Evolutionary conservation across 768 basidiomycete genomes (phyloP), one percentile per base, ranked within the genome.

Genomic region (Thelephora aurantiotincta): DNA sequence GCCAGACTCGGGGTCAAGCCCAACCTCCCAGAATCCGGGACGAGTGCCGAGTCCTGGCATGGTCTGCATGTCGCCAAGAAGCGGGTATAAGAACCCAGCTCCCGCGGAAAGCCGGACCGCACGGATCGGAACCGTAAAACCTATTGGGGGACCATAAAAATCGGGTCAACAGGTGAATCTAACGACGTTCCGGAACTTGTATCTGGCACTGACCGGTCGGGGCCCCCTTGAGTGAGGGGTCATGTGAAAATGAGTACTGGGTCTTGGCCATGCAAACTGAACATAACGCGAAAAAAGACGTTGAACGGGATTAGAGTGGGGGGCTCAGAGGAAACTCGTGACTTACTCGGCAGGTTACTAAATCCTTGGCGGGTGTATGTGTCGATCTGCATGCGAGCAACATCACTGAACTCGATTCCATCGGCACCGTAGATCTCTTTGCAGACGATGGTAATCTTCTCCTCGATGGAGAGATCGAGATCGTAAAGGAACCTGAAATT

Each of bases 211-310:
- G 52, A 77, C 82, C 84, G 44, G 79, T 78, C 1, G 96, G 92
- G 0, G 84, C 91, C 54, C 83, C 82, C 69, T 97, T 97, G 51
- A 87, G 72, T 54, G 80, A 80, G 6, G 92, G 83, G 58, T 99
- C 85, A 60, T 94, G 91, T 20, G 91, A 94, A 69, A 99, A 92
- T 16, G 92, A 96, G 56, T 97, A 90, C 52, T 96, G 94, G 5
- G 94, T 98, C 73, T 96, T 94, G 44, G 90, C 91, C 88, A 93
- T 89, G 67, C 90, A 94, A 61, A 94, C 91, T 83, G 54, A 47
- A 44, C 26, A 30, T 30, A 30, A 30, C 26, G 26, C n/a, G 58
- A 51, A 43, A 53, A 54, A 46, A 13, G 22, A 49, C 35, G 23
- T 52, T 14, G 14, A 46, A 43, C 52, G 2, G 57, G 47, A 26